Evolutionary conservation across 768 basidiomycete species (phyloP), one percentile per base, ranked within the genome.

Genomic region (Kwoniella sp.): DNA sequence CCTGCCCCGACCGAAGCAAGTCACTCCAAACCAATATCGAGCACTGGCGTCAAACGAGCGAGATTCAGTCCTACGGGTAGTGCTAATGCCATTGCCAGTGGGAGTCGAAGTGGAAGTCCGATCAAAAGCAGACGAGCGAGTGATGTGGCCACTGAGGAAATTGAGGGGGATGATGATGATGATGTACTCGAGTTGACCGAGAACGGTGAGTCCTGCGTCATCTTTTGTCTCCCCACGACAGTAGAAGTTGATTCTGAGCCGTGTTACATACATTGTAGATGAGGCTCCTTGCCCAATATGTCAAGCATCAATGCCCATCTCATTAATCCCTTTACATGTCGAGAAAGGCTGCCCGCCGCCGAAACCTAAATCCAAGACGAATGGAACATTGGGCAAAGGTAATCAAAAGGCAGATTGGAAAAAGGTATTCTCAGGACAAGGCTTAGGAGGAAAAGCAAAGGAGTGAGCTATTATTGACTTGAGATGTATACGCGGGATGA

Each of bases 231-330:
- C 40, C 40, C 40, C 33, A 13, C 13, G 33, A 6, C 7, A 33
- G 33, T 13, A 6, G 33, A 33, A 33, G 33, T 13, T 19, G 40
- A 44, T 44, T 44, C 8, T 44, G 40, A 19, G 4, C 40, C 10
- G 13, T 13, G 6, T 33, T 33, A 13, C 33, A 33, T 33, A 33
- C 13, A 33, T 13, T 33, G 13, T 52, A 71, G 73, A 72, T 49
- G 66, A 70, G 40, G 77, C 89, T 0, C 49, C 76, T 1, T 92
- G 90, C 72, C 90, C 90, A 9, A 63, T 89, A 55, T 92, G 90
- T 67, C 67, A 77, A 17, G 81, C 79, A 48, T 69, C 60, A 10
- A 82, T 89, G 24, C 81, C 79, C 22, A 83, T 82, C 33, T 79
- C 82, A 15, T 74, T 66, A 10, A 86, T 91, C 60, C 88, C 90